These are phyloP conservation scores for Chimonanthus praecox DNA, from an alignment of 164 flowering plant species.

Conservation along the genomic window DNA sequence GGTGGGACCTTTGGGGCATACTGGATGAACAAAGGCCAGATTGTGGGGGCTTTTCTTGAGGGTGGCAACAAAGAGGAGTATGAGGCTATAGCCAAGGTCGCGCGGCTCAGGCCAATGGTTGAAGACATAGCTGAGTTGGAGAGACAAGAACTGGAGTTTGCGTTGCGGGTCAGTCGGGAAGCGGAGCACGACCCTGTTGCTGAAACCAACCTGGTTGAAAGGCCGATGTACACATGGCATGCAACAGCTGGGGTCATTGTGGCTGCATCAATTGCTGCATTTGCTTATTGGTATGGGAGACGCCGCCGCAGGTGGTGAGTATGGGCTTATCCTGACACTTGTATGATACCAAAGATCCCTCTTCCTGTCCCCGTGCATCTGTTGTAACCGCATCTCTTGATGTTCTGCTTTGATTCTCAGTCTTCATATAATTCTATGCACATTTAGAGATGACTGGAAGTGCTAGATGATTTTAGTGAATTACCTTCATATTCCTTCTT, in stretches of 20 bases:
- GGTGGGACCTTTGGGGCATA: constrained; percentile 81
- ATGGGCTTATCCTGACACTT: background rate
- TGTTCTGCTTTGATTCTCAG: background rate
- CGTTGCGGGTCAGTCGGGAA: constrained; percentile 35
- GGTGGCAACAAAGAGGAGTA: constrained; percentile 90
- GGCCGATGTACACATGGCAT: constrained; percentile 61
- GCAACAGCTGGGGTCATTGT: constrained; percentile 74
- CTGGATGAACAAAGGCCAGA: constrained; percentile 70
- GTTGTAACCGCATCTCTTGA: background rate
- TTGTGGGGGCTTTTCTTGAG: constrained; percentile 92
- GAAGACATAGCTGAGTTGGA: constrained; percentile 63
- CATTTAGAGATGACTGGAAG: background rate
- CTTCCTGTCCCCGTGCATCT: background rate
- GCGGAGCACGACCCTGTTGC: constrained; percentile 7
- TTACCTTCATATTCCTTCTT: background rate
- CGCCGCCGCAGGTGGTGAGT: constrained; percentile 72
- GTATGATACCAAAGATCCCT: background rate
- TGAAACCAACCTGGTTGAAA: constrained; percentile 29
- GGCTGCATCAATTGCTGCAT: constrained; percentile 75
- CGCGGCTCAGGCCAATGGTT: constrained; percentile 50
- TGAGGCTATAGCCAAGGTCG: constrained; percentile 73
- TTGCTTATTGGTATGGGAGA: constrained; percentile 92
- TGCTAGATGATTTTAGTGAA: background rate
- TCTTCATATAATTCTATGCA: background rate
- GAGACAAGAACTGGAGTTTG: constrained; percentile 60